Evolutionary conservation across 257 asterid genomes (phyloP), one percentile per base, ranked within the genome.

Genomic region (Ballota nigra): DNA sequence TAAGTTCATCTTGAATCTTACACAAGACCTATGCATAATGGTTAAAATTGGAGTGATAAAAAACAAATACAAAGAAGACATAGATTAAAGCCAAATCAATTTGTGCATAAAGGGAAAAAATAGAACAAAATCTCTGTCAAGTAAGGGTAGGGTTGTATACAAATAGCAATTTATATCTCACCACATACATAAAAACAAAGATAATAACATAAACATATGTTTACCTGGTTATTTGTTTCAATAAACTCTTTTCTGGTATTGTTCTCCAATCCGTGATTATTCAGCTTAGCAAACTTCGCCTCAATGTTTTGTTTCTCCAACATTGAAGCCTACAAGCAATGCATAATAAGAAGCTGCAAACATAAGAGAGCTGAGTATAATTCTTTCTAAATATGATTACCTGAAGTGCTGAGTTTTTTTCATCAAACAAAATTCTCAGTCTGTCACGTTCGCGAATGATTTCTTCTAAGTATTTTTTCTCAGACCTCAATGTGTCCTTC

Each of bases 201-300:
- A 34, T 61, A 64, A 26, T 29, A 49, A 33, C 43, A 62, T 24
- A 47, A 41, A 38, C 55, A 63, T 23, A 45, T 65, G 60, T 4
- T 53, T 84, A 89, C 99, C 94, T 89, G 92, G 70, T 75, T 92
- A 80, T 89, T 92, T 53, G 92, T 83, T 77, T 89, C 97, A 51
- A 79, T 88, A 65, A 78, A 59, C 78, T 89, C 96, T 76, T 84
- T 90, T 56, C 77, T 86, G n/a, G 68, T 78, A 80, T 82, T 89
- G 72, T 74, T 85, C 82, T 89, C 97, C 83, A 80, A 68, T 55
- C 98, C 96, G 77, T 83, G 86, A 67, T 74, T 81, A 80, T 79
- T 92, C 79, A 89, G 70, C 82, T 87, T 89, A 2, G 87, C 80
- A 47, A 85, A 80, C 81, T 83, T 88, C 79, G 75, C 79, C 79